Conservation (phyloP, 257 asterid species). For the Solanum pinnatisectum region DNA sequence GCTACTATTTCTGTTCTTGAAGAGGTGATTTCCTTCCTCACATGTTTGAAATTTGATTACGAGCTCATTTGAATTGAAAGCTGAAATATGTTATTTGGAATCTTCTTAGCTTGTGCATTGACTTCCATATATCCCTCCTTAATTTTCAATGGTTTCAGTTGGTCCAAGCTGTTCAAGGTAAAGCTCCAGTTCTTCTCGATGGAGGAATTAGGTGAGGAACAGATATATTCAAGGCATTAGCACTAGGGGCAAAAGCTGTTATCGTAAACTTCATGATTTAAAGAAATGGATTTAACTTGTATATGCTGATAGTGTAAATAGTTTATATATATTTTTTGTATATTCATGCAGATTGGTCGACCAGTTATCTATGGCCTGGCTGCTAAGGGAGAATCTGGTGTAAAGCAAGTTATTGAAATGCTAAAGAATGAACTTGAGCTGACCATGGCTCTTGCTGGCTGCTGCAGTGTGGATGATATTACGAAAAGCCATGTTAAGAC, state of each 20-base stretch:
- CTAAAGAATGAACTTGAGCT: slow-evolving; percentile 51
- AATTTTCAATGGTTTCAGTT: slow-evolving; percentile 21
- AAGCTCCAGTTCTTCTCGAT: slow-evolving; percentile 46
- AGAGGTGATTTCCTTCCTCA: slow-evolving; percentile 26
- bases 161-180: slow-evolving; percentile 47
- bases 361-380: slow-evolving; percentile 48
- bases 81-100: not conserved
- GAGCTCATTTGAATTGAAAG: not conserved
- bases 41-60: not conserved
- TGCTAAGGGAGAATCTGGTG: slow-evolving; percentile 49
- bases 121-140: not conserved
- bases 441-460: slow-evolving; percentile 57
- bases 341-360: slow-evolving; percentile 37
- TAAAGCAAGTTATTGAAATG: slow-evolving; percentile 33
- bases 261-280: slow-evolving; percentile 22
- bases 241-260: slow-evolving; percentile 61
- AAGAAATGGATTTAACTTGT: not conserved
- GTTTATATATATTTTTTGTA: not conserved
- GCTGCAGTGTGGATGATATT: slow-evolving; percentile 35
- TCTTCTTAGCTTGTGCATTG: not conserved
- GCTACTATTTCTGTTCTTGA: slow-evolving; percentile 58
- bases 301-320: too few relatives aligned
- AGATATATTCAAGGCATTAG: slow-evolving; percentile 63
- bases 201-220: slow-evolving; percentile 74
- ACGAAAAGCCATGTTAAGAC: slow-evolving; percentile 38